Evolutionary conservation across 148 eudicot species (phyloP).

Genomic region (Rhododendron molle): DNA sequence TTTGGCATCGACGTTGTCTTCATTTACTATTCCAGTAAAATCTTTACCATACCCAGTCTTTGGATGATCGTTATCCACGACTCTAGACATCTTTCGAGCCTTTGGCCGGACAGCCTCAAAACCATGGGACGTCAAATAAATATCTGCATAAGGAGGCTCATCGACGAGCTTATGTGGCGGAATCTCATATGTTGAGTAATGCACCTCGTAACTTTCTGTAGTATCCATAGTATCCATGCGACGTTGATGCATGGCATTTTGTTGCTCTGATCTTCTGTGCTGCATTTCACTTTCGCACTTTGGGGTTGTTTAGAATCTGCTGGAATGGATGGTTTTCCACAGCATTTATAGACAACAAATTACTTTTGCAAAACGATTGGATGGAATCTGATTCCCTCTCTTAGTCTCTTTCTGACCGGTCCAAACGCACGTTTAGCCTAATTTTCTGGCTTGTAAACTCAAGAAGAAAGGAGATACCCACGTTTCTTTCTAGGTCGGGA

Average conservation of each 20-base stretch:
- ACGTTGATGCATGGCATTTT: background rate
- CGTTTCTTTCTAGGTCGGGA: background rate
- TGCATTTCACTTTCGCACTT: background rate
- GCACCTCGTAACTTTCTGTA: background rate
- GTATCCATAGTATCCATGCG: background rate
- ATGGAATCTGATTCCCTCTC: conserved; percentile 8
- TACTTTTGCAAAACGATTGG: background rate
- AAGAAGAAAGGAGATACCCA: background rate
- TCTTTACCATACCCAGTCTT: background rate
- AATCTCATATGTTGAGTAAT: background rate
- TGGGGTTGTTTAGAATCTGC: background rate
- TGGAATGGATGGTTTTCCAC: background rate
- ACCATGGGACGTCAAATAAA: background rate
- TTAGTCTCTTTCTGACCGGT: background rate
- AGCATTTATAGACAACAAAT: background rate
- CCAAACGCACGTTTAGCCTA: background rate
- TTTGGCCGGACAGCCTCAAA: background rate
- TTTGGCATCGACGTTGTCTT: conserved; percentile 25
- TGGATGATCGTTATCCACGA: background rate
- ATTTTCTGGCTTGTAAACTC: background rate
- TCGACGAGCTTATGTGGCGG: background rate
- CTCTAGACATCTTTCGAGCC: background rate
- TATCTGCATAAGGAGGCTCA: background rate
- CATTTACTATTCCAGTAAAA: background rate
- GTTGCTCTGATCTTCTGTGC: background rate